Base-by-base conservation (phyloP, 805 yeast species). In the Candida endomychidarum region DNA sequence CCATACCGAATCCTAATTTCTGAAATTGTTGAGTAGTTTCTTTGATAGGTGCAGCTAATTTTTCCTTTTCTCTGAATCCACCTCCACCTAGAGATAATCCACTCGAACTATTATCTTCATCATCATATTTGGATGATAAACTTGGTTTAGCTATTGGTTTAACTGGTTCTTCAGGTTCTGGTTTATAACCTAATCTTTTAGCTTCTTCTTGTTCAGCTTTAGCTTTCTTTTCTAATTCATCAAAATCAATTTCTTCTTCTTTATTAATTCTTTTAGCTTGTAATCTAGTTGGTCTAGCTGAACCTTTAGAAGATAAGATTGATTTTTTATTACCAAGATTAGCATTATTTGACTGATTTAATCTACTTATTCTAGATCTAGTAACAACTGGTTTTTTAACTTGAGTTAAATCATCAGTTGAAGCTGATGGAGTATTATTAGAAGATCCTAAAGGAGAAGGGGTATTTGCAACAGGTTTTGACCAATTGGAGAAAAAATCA, bases 401-500 rank as follows among this genome's bases (percentile, higher is more conserved):
- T 14, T 26, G 24, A 4, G 19, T 11, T 30, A 59, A 54, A 37
- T 67, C 74, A 27, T 67, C 73, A 14, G 60, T 50, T 7, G 68
- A 56, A 8, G 61, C 63, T 15, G 49, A 52, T 12, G 80, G 80
- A 2, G 80, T 74, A 20, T 58, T 56, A 25, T 67, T 64, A 41
- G 67, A 58, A 4, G 78, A 72, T 2, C 67, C 67, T 44, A 75
- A 47, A 10, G 82, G 81, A 3, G 79, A 72, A 9, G 79, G 66
- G 4, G 82, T 63, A 12, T 75, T 63, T 18, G 74, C 63, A 31
- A 70, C 63, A n/a, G 96, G 88, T 56, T 87, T 87, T 42, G 86
- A 87, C 93, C 96, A 90, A 57, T 80, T 83, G 39, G 93, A 77
- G 65, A 93, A 93, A 61, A 93, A 93, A 63, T 88, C 96, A 61